Conservation (phyloP, 352 stramenopile species). For the Blastocystis sp. region DNA sequence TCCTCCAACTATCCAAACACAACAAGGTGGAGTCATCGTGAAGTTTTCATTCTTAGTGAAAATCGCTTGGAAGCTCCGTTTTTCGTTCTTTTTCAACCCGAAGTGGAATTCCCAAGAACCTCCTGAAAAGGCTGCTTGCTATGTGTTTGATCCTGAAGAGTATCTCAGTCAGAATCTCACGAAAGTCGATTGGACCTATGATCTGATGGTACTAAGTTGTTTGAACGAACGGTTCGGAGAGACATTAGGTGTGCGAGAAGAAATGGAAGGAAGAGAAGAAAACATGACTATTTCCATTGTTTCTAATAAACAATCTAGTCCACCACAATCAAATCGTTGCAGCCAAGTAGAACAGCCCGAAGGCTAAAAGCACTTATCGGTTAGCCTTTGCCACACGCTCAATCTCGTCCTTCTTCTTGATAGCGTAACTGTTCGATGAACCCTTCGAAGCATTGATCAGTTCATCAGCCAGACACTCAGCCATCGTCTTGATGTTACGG, state of each 20-base stretch:
- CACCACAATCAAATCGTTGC: background rate
- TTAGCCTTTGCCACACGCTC: constrained; percentile 99
- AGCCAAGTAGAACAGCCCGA: background rate
- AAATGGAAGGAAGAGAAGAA: background rate
- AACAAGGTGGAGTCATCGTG: background rate
- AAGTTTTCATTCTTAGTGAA: background rate
- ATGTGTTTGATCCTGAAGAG: constrained; percentile 6
- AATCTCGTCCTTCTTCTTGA: constrained; percentile 99
- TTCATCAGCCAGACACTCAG: too few species aligned
- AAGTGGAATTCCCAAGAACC: background rate
- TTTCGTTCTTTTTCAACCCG: constrained; percentile 28
- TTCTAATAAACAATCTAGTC: background rate
- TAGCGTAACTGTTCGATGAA: constrained; percentile 94
- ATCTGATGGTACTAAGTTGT: constrained; percentile 24
- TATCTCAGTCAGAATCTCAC: constrained; percentile 20
- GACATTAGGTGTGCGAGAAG: background rate
- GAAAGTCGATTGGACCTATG: constrained; percentile 45
- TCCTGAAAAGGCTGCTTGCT: background rate
- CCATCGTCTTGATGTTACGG: too few species aligned
- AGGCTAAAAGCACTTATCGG: constrained; percentile 80
- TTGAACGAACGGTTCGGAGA: constrained; percentile 16
- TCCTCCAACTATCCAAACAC: background rate
- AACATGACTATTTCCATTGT: background rate
- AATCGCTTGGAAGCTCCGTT: constrained; percentile 24
- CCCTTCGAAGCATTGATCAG: too few species aligned